Evolutionary conservation across 2,329 filamentous ascomycete species (phyloP).

Genomic region (Pyrenophora tritici-repentis): DNA sequence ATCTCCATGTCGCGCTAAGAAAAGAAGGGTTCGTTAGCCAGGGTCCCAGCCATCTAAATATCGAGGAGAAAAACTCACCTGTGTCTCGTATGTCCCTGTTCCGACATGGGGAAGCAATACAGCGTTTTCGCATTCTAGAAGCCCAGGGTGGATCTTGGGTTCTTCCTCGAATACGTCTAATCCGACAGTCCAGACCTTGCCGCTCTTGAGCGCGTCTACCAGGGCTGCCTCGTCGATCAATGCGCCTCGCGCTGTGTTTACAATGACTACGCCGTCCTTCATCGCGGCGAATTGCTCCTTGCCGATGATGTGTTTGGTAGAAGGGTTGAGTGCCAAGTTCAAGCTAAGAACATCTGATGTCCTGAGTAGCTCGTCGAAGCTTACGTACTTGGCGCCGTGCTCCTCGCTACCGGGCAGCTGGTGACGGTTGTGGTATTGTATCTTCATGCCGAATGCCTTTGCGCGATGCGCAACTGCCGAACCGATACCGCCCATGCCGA

Average conservation of each 20-base stretch:
- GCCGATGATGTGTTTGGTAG: slow-evolving; percentile 59
- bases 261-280: slow-evolving; percentile 61
- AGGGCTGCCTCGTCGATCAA: slow-evolving; percentile 63
- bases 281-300: slow-evolving; percentile 57
- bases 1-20: slow-evolving; percentile 61
- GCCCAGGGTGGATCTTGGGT: slow-evolving; percentile 58
- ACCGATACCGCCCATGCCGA: slow-evolving; percentile 66
- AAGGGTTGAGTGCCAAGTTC: slow-evolving; percentile 57
- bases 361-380: slow-evolving; percentile 60
- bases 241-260: slow-evolving; percentile 63
- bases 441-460: slow-evolving; percentile 60
- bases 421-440: slow-evolving; percentile 63
- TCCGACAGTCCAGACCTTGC: slow-evolving; percentile 60
- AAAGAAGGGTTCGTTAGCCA: slow-evolving; percentile 13
- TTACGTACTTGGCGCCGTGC: slow-evolving; percentile 58
- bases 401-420: slow-evolving; percentile 48
- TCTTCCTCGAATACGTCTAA: slow-evolving; percentile 65
- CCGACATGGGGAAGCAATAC: slow-evolving; percentile 66
- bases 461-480: slow-evolving; percentile 55
- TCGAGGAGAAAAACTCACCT: slow-evolving; percentile 42
- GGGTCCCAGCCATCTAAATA: too few species aligned
- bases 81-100: slow-evolving; percentile 64
- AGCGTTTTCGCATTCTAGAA: slow-evolving; percentile 55
- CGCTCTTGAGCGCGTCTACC: slow-evolving; percentile 58
- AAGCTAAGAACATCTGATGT: slow-evolving; percentile 61